These are phyloP conservation scores for Aspergillus incahuasiensis DNA, from an alignment of 495 filamentous ascomycete genomes.

Conservation along the genomic window DNA sequence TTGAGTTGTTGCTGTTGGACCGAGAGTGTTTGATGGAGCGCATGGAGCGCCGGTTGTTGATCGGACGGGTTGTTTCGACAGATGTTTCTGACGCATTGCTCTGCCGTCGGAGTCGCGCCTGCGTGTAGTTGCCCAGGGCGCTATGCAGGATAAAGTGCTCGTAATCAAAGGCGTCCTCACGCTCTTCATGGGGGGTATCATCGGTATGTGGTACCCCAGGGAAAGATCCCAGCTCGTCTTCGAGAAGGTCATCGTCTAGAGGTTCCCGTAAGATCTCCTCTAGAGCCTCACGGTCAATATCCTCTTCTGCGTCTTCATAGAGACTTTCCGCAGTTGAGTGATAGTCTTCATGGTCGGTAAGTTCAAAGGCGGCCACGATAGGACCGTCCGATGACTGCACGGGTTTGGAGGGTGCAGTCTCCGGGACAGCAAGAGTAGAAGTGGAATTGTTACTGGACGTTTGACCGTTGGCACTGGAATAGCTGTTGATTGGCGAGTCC, in stretches of 20 bases:
- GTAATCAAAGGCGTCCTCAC: constrained; percentile 96
- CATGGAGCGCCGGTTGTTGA: constrained; percentile 17
- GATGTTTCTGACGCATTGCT: constrained; percentile 66
- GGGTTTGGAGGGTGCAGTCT: neutral
- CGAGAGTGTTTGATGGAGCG: constrained; percentile 26
- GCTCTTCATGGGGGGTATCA: constrained; percentile 74
- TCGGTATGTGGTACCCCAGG: constrained; percentile 24
- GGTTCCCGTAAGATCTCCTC: constrained; percentile 42
- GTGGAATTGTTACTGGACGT: neutral
- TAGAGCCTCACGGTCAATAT: constrained; percentile 48
- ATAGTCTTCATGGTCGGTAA: constrained; percentile 25
- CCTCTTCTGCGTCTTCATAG: constrained; percentile 57
- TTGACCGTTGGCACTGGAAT: constrained; percentile 17
- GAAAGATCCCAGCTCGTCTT: constrained; percentile 20
- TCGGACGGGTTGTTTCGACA: constrained; percentile 62
- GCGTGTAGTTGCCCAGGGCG: constrained; percentile 67
- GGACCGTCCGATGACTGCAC: constrained; percentile 2
- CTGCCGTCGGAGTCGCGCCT: constrained; percentile 44
- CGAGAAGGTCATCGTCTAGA: constrained; percentile 35
- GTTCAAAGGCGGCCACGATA: constrained; percentile 3
- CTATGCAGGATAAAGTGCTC: constrained; percentile 92
- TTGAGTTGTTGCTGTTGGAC: constrained; percentile 59
- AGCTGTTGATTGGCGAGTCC: constrained; percentile 25
- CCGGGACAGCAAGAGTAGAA: neutral
- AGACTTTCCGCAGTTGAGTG: constrained; percentile 46